Evolutionary conservation across 1,284 basidiomycete species (phyloP).

Genomic region (Pseudozyma pruni): DNA sequence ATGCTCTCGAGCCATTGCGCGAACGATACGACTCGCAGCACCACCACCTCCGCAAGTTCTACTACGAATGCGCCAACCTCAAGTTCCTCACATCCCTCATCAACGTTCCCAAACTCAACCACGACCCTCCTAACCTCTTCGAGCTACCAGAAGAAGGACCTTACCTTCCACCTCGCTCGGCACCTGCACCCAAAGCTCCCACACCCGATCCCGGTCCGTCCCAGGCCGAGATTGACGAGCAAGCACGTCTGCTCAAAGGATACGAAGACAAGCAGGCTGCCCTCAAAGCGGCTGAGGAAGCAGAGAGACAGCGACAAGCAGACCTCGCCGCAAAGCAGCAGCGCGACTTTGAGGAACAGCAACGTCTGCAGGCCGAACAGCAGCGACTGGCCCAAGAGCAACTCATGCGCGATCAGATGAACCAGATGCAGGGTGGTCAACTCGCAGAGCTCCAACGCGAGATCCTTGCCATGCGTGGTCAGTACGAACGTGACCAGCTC

Average conservation of each 20-base stretch:
- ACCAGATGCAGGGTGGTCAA: constrained; percentile 72
- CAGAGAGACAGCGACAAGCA: constrained; percentile 81
- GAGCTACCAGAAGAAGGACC: constrained; percentile 64
- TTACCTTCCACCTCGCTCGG: constrained; percentile 53
- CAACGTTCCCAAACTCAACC: constrained; percentile 67
- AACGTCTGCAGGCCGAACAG: constrained; percentile 85
- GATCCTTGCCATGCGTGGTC: constrained; percentile 90
- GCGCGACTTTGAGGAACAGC: constrained; percentile 88
- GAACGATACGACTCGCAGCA: constrained; percentile 66
- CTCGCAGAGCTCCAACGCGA: constrained; percentile 88
- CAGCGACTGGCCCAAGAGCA: constrained; percentile 90
- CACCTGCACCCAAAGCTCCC: constrained; percentile 50
- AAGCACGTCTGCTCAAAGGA: constrained; percentile 92
- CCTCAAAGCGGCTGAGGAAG: constrained; percentile 80
- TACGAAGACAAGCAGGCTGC: constrained; percentile 95
- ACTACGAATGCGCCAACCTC: constrained; percentile 67
- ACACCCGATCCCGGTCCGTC: constrained; percentile 59
- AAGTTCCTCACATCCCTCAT: constrained; percentile 67
- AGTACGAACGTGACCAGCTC: constrained; percentile 98
- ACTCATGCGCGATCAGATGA: constrained; percentile 78
- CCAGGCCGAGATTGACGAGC: constrained; percentile 82
- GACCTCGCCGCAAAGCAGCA: constrained; percentile 85
- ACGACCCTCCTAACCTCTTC: constrained; percentile 67
- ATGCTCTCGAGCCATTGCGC: constrained; percentile 65
- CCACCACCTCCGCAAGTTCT: constrained; percentile 64